Evolutionary conservation across 1,284 basidiomycete species (phyloP).

Genomic region (Pholiota adiposa): DNA sequence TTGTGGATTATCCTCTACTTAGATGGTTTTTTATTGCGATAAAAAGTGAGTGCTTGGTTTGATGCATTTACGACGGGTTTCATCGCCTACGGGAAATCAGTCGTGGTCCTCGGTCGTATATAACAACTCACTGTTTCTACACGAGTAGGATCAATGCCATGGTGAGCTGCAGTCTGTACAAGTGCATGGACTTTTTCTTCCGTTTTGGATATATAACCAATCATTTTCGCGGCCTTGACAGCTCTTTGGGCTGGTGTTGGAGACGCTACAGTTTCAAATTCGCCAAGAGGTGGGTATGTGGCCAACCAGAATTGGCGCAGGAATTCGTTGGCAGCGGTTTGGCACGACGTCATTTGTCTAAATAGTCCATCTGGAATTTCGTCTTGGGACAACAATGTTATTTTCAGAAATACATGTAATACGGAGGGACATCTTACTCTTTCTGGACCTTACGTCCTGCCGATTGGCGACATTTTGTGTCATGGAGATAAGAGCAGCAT

Average conservation of each 20-base stretch:
- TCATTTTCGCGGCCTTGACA: slow-evolving; percentile 85
- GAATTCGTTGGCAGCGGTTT: slow-evolving; percentile 95
- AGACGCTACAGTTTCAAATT: slow-evolving; percentile 50
- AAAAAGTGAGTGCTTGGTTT: slow-evolving; percentile 72
- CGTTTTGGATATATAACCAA: slow-evolving; percentile 77
- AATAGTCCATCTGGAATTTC: slow-evolving; percentile 82
- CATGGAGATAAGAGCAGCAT: slow-evolving; percentile 74
- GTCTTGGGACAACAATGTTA: slow-evolving; percentile 53
- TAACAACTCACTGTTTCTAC: slow-evolving; percentile 69
- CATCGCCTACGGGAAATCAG: slow-evolving; percentile 63
- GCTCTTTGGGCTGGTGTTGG: slow-evolving; percentile 68
- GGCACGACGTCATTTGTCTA: slow-evolving; percentile 84
- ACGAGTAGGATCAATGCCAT: slow-evolving; percentile 65
- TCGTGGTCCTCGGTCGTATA: no score
- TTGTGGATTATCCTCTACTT: slow-evolving; percentile 16
- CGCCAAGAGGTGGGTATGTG: slow-evolving; percentile 76
- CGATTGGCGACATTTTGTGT: slow-evolving; percentile 75
- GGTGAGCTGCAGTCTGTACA: slow-evolving; percentile 62
- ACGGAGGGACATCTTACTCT: slow-evolving; percentile 49
- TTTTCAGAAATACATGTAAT: slow-evolving; percentile 3
- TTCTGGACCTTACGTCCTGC: slow-evolving; percentile 64
- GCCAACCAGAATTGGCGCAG: slow-evolving; percentile 95
- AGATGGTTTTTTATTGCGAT: slow-evolving; percentile 45
- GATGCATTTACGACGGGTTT: slow-evolving; percentile 81
- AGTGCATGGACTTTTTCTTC: slow-evolving; percentile 82